Base-by-base conservation (phyloP, 2,329 filamentous ascomycete species). In the Domatiomyces catenatus region DNA sequence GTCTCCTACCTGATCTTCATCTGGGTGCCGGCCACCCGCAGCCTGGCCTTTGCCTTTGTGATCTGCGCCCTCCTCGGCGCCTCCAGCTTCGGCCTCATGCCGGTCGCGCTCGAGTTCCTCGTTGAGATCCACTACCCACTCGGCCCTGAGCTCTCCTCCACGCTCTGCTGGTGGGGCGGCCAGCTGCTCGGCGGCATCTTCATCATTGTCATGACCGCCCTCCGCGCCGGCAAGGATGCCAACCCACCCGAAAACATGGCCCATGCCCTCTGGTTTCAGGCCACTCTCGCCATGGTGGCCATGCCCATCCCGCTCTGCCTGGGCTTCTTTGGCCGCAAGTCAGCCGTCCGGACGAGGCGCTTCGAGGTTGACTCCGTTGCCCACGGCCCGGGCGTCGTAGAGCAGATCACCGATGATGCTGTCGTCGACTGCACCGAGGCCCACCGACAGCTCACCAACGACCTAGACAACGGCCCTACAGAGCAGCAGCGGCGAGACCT, bases 91-190 rank as follows among this genome's bases (percentile, higher is more conserved):
- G 76, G 76, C 18, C 70, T 96, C 2, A 75, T 96, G 0, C 92
- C 92, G 2, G 77, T 94, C 39, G 84, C 81, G 5, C 75, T 96
- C 47, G 92, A 98, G 67, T 88, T 84, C 59, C 71, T 95, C 15
- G 85, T 86, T 48, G 87, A 96, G 65, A 76, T 94, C 52, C 88
- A 84, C 4, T 86, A 92, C 61, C 92, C 92, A 0, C 79, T 93
- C 22, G 83, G 80, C 42, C 89, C 92, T 0, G 90, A 94, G 67
- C 77, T 95, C 44, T 86, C 85, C 0, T 85, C 80, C 54, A 87
- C 85, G 24, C 72, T 93, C 19, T 85, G 83, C 61, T 96, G 92
- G 92, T 77, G 79, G 1, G 83, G 83, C 5, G 90, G 92, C 0
- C 90, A 96, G 70, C 67, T 95, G 6, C 68, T 93, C 0, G 92